Percentiles rank a stretch among this genome's conserved stretches.
phyloP scores from a whole-genome alignment of 2,329 filamentous ascomycete species.

The Neurospora sp. region DNA sequence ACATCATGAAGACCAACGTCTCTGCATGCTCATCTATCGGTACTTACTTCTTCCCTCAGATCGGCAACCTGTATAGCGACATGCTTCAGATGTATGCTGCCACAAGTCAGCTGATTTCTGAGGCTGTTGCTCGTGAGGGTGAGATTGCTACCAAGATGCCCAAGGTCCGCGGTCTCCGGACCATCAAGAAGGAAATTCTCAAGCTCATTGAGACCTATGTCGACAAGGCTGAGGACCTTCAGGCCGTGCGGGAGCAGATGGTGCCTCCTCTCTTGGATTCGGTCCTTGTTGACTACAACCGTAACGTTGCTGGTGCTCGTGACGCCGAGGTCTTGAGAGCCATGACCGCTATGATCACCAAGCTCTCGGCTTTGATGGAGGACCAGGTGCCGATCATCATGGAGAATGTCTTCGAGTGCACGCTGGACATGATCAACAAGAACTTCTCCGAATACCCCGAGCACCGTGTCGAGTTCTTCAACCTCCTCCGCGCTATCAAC shows the following conservation, averaged over 20 bases:
- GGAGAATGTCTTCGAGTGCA: conserved; percentile 98
- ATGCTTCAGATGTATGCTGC: conserved; percentile 99
- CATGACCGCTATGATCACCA: conserved; percentile 95
- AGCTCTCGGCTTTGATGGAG: conserved; percentile 92
- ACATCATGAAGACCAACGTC: conserved; percentile 99
- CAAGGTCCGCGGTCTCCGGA: conserved; percentile 85
- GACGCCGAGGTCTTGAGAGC: conserved; percentile 95
- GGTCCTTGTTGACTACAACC: conserved; percentile 90
- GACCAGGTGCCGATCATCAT: conserved; percentile 96
- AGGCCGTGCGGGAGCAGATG: conserved; percentile 87
- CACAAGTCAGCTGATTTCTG: conserved; percentile 91
- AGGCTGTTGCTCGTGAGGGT: conserved; percentile 80
- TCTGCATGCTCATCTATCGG: conserved; percentile 97
- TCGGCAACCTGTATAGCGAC: conserved; percentile 93
- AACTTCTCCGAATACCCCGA: conserved; percentile 99
- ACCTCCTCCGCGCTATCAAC: conserved; percentile 90
- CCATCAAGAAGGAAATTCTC: conserved; percentile 98
- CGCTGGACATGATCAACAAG: conserved; percentile 99
- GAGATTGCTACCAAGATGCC: conserved; percentile 96
- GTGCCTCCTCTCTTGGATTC: conserved; percentile 93
- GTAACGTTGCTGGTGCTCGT: conserved; percentile 88
- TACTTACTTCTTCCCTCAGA: conserved; percentile 95
- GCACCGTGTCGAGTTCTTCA: conserved; percentile 99
- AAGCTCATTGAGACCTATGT: conserved; percentile 98
- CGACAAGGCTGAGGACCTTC: conserved; percentile 91